Conservation (phyloP, 768 basidiomycete species). For the Trametes meyenii region DNA sequence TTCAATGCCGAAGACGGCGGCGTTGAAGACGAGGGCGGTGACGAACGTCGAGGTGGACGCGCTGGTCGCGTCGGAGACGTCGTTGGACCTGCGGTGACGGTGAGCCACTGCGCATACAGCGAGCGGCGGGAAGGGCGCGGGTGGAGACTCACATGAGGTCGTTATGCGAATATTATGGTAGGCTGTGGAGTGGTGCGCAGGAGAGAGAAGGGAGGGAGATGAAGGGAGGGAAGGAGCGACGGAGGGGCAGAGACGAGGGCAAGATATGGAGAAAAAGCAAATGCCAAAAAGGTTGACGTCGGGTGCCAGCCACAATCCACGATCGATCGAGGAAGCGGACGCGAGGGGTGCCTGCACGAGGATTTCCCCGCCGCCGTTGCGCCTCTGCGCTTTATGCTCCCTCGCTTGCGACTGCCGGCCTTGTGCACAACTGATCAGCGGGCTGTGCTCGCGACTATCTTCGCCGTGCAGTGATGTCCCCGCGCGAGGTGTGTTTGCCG, state of each 20-base stretch:
- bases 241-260: background rate
- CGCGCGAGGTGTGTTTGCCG: background rate
- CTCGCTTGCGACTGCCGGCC: constrained; percentile 5
- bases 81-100: background rate
- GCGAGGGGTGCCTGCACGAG: constrained; percentile 20
- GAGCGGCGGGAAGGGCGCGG: background rate
- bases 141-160: constrained; percentile 22
- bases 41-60: constrained; percentile 81
- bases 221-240: constrained; percentile 6
- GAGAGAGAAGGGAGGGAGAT: background rate
- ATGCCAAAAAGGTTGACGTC: constrained; percentile 21
- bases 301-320: constrained; percentile 21
- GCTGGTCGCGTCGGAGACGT: constrained; percentile 42
- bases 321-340: constrained; percentile 19
- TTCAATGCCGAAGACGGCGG: constrained; percentile 69
- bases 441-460: constrained; percentile 10
- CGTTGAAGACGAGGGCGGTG: constrained; percentile 86
- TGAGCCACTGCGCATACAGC: background rate
- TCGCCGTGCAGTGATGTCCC: background rate
- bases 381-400: background rate
- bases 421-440: constrained; percentile 1
- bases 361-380: background rate
- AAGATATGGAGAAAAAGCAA: constrained; percentile 5
- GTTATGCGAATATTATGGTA: constrained; percentile 1
- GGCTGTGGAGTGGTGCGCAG: no score